Percentiles rank a stretch among this genome's conserved stretches.
These are phyloP conservation scores for Waltergamsia citrina DNA, from an alignment of 2,329 filamentous ascomycete genomes.

Conservation along the genomic window DNA sequence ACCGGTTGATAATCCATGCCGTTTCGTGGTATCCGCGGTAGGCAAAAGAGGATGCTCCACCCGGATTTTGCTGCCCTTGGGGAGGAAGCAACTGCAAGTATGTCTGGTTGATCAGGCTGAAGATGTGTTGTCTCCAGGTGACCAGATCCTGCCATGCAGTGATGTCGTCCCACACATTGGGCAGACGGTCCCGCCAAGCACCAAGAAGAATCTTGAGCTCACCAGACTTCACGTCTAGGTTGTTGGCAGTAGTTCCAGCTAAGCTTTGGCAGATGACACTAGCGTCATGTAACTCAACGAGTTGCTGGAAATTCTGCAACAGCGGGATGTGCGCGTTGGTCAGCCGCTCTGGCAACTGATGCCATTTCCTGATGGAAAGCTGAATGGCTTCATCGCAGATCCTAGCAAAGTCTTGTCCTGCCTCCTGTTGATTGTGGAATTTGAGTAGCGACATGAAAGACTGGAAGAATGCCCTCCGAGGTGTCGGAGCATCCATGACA, in stretches of 20 bases:
- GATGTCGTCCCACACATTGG: slow-evolving; percentile 99
- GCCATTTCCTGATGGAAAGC: slow-evolving; percentile 95
- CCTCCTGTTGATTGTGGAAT: slow-evolving; percentile 82
- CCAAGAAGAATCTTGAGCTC: slow-evolving; percentile 90
- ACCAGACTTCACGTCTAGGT: slow-evolving; percentile 88
- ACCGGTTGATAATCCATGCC: slow-evolving; percentile 99
- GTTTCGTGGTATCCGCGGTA: slow-evolving; percentile 98
- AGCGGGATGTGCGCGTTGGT: slow-evolving; percentile 94
- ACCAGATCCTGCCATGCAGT: slow-evolving; percentile 98
- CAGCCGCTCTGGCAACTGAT: slow-evolving; percentile 87
- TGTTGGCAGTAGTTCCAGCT: slow-evolving; percentile 69
- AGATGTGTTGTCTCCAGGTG: slow-evolving; percentile 99
- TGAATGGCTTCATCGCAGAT: slow-evolving; percentile 97
- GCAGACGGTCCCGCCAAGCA: slow-evolving; percentile 89
- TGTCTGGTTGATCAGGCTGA: slow-evolving; percentile 89
- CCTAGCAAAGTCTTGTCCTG: slow-evolving; percentile 63
- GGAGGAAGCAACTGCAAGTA: slow-evolving; percentile 80
- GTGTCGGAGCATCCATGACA: slow-evolving; percentile 94
- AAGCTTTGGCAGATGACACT: slow-evolving; percentile 93
- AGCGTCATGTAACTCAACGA: slow-evolving; percentile 95
- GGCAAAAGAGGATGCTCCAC: slow-evolving; percentile 78
- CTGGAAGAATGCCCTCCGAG: slow-evolving; percentile 91
- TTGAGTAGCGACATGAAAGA: slow-evolving; percentile 96
- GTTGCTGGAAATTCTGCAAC: slow-evolving; percentile 93
- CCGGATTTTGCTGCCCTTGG: slow-evolving; percentile 65